Evolutionary conservation across 2,329 filamentous ascomycete genomes (phyloP), one percentile per base, ranked within the genome.

Genomic region (Scopulariopsis brevicaulis): DNA sequence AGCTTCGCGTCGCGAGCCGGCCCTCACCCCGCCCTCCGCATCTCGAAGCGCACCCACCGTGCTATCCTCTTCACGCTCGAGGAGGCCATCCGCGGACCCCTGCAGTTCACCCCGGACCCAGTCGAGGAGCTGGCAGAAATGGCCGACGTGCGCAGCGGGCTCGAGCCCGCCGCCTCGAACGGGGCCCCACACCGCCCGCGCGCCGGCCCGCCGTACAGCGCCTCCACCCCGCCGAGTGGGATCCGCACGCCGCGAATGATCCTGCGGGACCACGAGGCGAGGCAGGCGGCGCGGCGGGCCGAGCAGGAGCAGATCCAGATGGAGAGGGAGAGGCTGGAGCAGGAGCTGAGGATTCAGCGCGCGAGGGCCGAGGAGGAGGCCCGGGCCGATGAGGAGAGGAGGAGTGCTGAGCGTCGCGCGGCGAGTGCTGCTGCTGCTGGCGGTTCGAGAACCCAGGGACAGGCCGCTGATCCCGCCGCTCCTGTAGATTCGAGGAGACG

Each of bases 31-130:
- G 73, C 74, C 57, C 69, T 79, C 61, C 84, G 83, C 66, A 86
- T 96, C 70, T 96, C 91, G 54, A 86, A 84, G 65, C 85, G 89
- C 63, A 96, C 90, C 53, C 89, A 90, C 63, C 89, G 88, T 70
- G 93, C 94, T 43, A 92, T 99, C 69, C 86, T 96, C 65, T 97
- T 89, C 77, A 85, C 91, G 43, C 83, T 97, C 59, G 92, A 97
- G 76, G 90, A 95, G 75, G 90, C 90, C 43, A 80, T 97, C 64
- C 87, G 92, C 64, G 82, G 86, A 53, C 91, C 93, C 2, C 82
- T 90, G 63, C 77, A 84, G 54, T 95, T 97, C 73, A 95, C 91
- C 10, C 81, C 88, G 25, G 91, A 96, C 71, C 75, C 86, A 64
- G 80, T 86, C 61, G 94, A 99, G 78, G 89, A 96, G 76, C 87